These are phyloP conservation scores for Pyrenochaeta sp. DNA, from an alignment of 2,329 filamentous ascomycete species.

Conservation along the genomic window DNA sequence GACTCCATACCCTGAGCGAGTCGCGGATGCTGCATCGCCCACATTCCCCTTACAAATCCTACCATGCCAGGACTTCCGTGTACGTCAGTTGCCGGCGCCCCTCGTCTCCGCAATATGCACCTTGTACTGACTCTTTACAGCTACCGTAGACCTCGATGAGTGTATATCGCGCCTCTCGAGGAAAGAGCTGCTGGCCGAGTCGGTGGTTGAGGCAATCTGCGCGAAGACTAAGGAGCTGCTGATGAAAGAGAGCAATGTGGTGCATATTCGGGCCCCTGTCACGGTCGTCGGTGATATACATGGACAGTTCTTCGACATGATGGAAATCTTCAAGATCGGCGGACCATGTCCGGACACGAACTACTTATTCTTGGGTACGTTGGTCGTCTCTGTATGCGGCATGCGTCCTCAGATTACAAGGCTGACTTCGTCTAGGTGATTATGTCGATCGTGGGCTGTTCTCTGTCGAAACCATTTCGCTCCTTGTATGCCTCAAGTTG, in stretches of 20 bases:
- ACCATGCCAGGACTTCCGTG: constrained; percentile 62
- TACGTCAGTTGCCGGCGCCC: constrained; percentile 41
- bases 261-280: constrained; percentile 93
- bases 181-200: constrained; percentile 95
- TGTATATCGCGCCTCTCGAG: constrained; percentile 97
- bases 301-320: constrained; percentile 98
- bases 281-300: constrained; percentile 99
- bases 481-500: constrained; percentile 95
- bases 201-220: constrained; percentile 98
- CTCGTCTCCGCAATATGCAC: not conserved
- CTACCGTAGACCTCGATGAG: constrained; percentile 97
- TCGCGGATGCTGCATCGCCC: constrained; percentile 36
- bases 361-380: constrained; percentile 90
- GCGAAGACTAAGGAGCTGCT: constrained; percentile 98
- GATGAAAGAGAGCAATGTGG: constrained; percentile 99
- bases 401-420: constrained; percentile 28
- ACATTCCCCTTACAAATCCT: constrained; percentile 27
- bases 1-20: constrained; percentile 45
- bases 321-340: constrained; percentile 98
- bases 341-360: constrained; percentile 98
- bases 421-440: constrained; percentile 70
- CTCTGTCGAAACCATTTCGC: constrained; percentile 97
- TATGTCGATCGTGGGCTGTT: constrained; percentile 99
- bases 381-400: constrained; percentile 13
- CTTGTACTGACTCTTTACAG: constrained; percentile 57